A percentile compares a stretch with the other conserved stretches of the same genome.
These are phyloP conservation scores for Apiospora koreana DNA, from an alignment of 2,329 filamentous ascomycete species.

Conservation along the genomic window DNA sequence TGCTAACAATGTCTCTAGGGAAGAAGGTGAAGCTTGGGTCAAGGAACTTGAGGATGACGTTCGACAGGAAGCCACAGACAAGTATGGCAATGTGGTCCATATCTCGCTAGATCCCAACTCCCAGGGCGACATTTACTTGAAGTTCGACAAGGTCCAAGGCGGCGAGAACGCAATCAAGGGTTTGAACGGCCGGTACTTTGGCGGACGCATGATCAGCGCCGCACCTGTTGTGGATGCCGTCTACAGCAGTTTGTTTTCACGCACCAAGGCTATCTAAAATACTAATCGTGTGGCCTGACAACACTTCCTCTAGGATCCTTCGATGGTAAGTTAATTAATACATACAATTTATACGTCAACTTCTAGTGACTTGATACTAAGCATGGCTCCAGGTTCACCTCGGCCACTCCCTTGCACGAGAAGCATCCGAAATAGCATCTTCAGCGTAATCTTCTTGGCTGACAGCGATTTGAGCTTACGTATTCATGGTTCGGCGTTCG, in stretches of 20 bases:
- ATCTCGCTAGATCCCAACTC: slow-evolving; percentile 93
- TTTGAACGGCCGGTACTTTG: slow-evolving; percentile 95
- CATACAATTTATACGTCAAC: neutral
- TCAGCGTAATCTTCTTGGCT: neutral
- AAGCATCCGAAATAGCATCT: neutral
- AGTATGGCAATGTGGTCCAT: slow-evolving; percentile 97
- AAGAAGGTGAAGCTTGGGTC: slow-evolving; percentile 84
- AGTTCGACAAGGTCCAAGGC: slow-evolving; percentile 93
- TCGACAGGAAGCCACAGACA: slow-evolving; percentile 85
- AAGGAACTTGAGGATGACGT: slow-evolving; percentile 95
- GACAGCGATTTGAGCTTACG: slow-evolving; percentile 5
- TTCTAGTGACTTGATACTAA: neutral
- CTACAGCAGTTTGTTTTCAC: slow-evolving; percentile 95
- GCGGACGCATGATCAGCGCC: slow-evolving; percentile 87
- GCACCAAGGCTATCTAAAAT: slow-evolving; percentile 76
- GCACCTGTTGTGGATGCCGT: slow-evolving; percentile 97
- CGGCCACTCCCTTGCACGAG: neutral
- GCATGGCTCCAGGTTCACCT: neutral
- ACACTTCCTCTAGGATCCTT: slow-evolving; percentile 48
- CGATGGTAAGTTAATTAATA: slow-evolving; percentile 4
- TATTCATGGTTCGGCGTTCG: slow-evolving; percentile 14
- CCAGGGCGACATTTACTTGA: slow-evolving; percentile 95
- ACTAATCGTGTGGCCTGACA: slow-evolving; percentile 54
- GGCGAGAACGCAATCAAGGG: slow-evolving; percentile 98
- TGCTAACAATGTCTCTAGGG: slow-evolving; percentile 56